Evolutionary conservation across 176 grass and related monocot species (phyloP).

Genomic region (Rhynchospora pubera): DNA sequence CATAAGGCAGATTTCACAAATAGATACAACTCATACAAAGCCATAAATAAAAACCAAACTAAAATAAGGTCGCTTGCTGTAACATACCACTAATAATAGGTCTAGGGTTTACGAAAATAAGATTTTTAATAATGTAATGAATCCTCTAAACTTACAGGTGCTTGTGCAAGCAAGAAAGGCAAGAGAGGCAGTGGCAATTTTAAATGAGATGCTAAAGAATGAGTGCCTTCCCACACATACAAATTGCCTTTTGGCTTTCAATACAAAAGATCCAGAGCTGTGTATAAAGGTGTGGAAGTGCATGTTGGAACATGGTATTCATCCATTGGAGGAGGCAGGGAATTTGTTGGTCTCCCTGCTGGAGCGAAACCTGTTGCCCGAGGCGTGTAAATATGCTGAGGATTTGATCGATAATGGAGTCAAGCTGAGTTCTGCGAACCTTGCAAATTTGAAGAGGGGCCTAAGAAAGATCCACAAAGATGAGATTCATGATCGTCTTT

Average conservation of each 20-base stretch:
- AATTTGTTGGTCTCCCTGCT: conserved; percentile 63
- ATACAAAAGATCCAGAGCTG: conserved; percentile 43
- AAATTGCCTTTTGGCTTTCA: conserved; percentile 43
- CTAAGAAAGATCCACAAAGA: conserved; percentile 49
- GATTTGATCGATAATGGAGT: conserved; percentile 79
- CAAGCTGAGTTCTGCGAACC: conserved; percentile 54
- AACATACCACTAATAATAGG: not conserved
- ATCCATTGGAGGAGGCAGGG: conserved; percentile 54
- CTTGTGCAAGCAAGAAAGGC: conserved; percentile 47
- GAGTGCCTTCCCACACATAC: conserved; percentile 41
- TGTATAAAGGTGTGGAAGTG: conserved; percentile 61
- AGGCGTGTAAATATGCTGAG: conserved; percentile 92
- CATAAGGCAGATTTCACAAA: not conserved
- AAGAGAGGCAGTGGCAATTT: conserved; percentile 43
- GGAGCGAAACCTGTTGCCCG: conserved; percentile 48
- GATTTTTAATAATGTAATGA: not conserved
- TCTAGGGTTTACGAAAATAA: not conserved
- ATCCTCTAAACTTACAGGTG: conserved; percentile 12
- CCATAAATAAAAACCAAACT: not conserved
- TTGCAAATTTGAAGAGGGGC: conserved; percentile 63
- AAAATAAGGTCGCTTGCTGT: not conserved
- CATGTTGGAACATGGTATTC: conserved; percentile 56
- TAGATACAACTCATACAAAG: not conserved
- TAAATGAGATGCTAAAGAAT: conserved; percentile 87
- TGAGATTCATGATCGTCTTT: conserved; percentile 48